Evolutionary conservation across 2,329 filamentous ascomycete genomes (phyloP).

Genomic region (Aspergillus intermedius): DNA sequence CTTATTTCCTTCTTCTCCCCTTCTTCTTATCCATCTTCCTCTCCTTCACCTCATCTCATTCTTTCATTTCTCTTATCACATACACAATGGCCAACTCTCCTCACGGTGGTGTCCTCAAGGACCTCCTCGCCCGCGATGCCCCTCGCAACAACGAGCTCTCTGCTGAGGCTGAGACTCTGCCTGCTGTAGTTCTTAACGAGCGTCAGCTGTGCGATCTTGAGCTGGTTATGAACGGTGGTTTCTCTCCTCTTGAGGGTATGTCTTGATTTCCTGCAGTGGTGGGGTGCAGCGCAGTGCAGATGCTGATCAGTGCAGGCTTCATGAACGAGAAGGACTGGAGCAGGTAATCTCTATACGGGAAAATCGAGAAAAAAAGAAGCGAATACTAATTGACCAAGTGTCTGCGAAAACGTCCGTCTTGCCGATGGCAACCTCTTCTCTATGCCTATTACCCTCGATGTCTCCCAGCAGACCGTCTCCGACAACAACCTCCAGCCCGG

Average conservation of each 20-base stretch:
- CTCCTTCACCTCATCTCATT: conserved; percentile 4
- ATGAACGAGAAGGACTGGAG: conserved; percentile 97
- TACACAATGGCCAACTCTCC: conserved; percentile 50
- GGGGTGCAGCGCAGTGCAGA: conserved; percentile 11
- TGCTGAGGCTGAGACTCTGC: conserved; percentile 78
- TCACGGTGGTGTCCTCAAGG: conserved; percentile 93
- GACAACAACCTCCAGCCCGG: conserved; percentile 70
- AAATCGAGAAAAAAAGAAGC: conserved; percentile 2
- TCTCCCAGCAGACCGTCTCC: conserved; percentile 68
- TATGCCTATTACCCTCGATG: conserved; percentile 94
- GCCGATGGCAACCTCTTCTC: conserved; percentile 84
- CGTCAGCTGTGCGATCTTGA: conserved; percentile 97
- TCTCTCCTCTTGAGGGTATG: conserved; percentile 92
- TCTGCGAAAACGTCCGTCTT: conserved; percentile 82
- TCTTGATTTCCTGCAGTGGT: conserved; percentile 17
- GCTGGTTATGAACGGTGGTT: conserved; percentile 93
- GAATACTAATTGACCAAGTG: conserved; percentile 39
- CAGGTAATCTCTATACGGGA: conserved; percentile 52
- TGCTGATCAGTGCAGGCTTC: conserved; percentile 59
- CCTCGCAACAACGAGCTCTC: conserved; percentile 72
- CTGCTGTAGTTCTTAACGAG: conserved; percentile 78
- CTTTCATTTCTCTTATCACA: conserved; percentile 3
- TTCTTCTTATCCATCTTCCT: conserved; percentile 3
- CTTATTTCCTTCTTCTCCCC: conserved; percentile 3
- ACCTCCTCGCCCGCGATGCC: conserved; percentile 88